phyloP scores from a whole-genome alignment of 2,329 filamentous ascomycete genomes.

The Penicillium expansum region DNA sequence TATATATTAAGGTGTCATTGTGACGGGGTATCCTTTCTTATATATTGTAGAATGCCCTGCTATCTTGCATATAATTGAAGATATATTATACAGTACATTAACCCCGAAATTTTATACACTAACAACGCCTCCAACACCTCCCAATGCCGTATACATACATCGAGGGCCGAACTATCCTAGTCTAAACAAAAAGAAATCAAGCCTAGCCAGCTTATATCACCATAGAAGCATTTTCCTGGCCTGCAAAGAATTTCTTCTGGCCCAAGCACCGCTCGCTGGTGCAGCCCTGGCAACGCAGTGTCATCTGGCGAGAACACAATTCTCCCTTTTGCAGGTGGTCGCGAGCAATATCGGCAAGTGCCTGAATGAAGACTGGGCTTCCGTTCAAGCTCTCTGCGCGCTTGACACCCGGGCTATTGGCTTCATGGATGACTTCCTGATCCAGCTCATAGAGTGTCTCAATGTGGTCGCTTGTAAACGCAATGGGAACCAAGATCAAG shows the following conservation, averaged over 20 bases:
- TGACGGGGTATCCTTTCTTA: not conserved
- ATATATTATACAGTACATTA: constrained; percentile 5
- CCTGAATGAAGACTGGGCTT: constrained; percentile 83
- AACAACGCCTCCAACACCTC: constrained; percentile 8
- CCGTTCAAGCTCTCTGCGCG: constrained; percentile 90
- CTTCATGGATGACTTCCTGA: constrained; percentile 86
- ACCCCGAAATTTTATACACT: not conserved
- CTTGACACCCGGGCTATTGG: constrained; percentile 75
- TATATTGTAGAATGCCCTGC: not conserved
- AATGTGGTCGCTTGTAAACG: constrained; percentile 98
- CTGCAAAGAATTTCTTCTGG: constrained; percentile 63
- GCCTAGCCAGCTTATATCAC: constrained; percentile 22
- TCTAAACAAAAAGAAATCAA: not conserved
- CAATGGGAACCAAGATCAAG: constrained; percentile 86
- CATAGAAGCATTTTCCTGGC: constrained; percentile 35
- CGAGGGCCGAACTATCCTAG: not conserved
- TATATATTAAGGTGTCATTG: not conserved
- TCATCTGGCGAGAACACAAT: constrained; percentile 81
- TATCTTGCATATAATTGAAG: not conserved
- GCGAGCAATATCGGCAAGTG: constrained; percentile 82
- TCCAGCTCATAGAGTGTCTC: constrained; percentile 95
- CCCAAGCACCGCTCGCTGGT: constrained; percentile 83
- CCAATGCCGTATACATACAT: constrained; percentile 4
- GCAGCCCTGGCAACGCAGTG: constrained; percentile 86
- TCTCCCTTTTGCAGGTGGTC: constrained; percentile 69